These are phyloP conservation scores for Fusarium torreyae DNA, from an alignment of 2,329 filamentous ascomycete genomes.

Conservation along the genomic window DNA sequence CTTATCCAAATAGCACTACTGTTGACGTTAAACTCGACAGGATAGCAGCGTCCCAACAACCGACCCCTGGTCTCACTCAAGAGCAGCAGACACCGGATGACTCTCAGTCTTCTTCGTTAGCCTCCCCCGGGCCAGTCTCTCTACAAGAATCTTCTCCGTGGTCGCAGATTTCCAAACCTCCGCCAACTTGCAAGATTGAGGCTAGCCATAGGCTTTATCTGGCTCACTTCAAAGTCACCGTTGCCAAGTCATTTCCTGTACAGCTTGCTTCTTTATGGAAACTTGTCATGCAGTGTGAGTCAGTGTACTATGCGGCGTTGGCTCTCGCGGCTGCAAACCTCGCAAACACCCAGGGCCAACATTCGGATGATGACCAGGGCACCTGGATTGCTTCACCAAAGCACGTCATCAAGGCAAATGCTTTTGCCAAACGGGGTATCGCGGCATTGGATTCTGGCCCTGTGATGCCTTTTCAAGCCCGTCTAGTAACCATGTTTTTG, in stretches of 20 bases:
- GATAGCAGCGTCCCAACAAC: not conserved
- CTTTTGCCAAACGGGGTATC: not conserved
- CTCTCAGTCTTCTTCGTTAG: not conserved
- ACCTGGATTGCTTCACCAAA: not conserved
- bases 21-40: not conserved
- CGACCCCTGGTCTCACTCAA: not conserved
- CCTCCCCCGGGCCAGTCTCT: not conserved
- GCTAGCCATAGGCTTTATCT: conserved; percentile 2
- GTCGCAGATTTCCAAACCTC: not conserved
- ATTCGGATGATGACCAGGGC: not conserved
- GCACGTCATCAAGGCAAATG: not conserved
- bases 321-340: conserved; percentile 1
- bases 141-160: not conserved
- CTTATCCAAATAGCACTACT: no score
- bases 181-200: not conserved
- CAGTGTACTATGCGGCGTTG: not conserved
- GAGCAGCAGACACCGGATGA: not conserved
- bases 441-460: not conserved
- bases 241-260: not conserved
- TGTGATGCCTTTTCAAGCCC: not conserved
- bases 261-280: not conserved
- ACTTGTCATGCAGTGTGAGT: not conserved
- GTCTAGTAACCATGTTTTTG: not conserved
- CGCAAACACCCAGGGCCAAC: not conserved
- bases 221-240: not conserved